phyloP scores from a whole-genome alignment of 2,329 filamentous ascomycete species.

The Hymenoscyphus infarciens region DNA sequence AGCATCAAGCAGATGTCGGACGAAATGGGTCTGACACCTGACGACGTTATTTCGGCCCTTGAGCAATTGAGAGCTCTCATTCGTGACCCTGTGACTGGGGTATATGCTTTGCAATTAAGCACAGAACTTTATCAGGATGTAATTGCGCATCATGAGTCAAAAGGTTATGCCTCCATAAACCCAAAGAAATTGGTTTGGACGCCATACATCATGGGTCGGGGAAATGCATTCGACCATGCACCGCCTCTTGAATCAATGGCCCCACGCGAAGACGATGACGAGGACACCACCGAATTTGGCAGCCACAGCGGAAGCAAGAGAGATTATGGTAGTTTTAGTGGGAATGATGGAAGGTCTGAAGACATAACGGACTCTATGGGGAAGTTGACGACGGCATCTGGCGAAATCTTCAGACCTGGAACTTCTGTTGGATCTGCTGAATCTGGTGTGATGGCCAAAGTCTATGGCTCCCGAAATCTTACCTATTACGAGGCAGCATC shows the following conservation, averaged over 20 bases:
- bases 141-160: conserved; percentile 82
- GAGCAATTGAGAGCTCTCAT: conserved; percentile 88
- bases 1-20: conserved; percentile 72
- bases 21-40: conserved; percentile 89
- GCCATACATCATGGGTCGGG: conserved; percentile 92
- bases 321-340: conserved; percentile 27
- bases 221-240: conserved; percentile 79
- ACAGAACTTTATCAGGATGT: conserved; percentile 82
- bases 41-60: conserved; percentile 91
- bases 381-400: conserved; percentile 29
- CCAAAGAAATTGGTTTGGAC: conserved; percentile 85
- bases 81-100: conserved; percentile 80
- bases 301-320: conserved; percentile 24
- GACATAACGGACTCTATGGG: conserved; percentile 29
- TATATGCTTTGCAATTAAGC: conserved; percentile 87
- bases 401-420: conserved; percentile 19
- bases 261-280: conserved; percentile 58
- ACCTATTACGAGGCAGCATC: conserved; percentile 31
- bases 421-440: conserved; percentile 21
- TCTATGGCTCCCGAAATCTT: conserved; percentile 28
- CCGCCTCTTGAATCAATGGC: conserved; percentile 82
- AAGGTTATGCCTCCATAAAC: conserved; percentile 82
- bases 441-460: conserved; percentile 21
- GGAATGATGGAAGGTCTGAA: conserved; percentile 26
- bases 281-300: conserved; percentile 20